Percentiles rank a stretch among this genome's conserved stretches.
These are phyloP conservation scores for Heterococcus sp. DNA, from an alignment of 108 stramenopile species.

Conservation along the genomic window DNA sequence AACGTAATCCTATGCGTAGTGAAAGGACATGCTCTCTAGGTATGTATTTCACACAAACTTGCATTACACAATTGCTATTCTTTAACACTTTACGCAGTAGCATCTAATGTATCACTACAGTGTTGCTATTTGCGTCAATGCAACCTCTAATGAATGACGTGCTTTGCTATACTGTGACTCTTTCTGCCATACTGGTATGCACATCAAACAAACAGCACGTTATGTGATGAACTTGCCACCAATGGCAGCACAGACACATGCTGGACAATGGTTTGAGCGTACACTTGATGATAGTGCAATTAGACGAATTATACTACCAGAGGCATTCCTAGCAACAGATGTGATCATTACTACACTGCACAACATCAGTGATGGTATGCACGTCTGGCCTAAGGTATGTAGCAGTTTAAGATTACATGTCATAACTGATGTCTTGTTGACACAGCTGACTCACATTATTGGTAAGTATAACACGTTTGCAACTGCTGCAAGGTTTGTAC, in stretches of 20 bases:
- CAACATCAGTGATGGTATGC: constrained; percentile 92
- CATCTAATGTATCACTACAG: too few relatives aligned
- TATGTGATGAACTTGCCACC: constrained; percentile 88
- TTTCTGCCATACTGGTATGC: too few relatives aligned
- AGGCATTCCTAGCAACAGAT: constrained; percentile 89
- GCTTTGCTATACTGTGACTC: too few relatives aligned
- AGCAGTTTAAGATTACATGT: too few relatives aligned
- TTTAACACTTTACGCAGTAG: too few relatives aligned
- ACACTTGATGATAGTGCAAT: constrained; percentile 98
- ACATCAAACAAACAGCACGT: constrained; percentile 67
- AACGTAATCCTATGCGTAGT: constrained; percentile 93
- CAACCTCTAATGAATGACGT: too few relatives aligned
- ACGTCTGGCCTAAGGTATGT: constrained; percentile 91
- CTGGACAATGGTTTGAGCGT: constrained; percentile 96
- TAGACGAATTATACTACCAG: constrained; percentile 88
- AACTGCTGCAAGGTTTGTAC: too few relatives aligned
- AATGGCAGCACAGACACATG: constrained; percentile 88
- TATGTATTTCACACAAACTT: background rate
- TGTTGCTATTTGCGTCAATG: too few relatives aligned
- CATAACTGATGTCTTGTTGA: too few relatives aligned
- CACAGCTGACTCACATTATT: too few relatives aligned
- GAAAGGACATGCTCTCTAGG: constrained; percentile 85
- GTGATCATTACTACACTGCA: constrained; percentile 83
- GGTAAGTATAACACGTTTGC: too few relatives aligned
- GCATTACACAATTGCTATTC: background rate